Base-by-base conservation (phyloP, 2,329 filamentous ascomycete species). In the Calonectria ilicicola region DNA sequence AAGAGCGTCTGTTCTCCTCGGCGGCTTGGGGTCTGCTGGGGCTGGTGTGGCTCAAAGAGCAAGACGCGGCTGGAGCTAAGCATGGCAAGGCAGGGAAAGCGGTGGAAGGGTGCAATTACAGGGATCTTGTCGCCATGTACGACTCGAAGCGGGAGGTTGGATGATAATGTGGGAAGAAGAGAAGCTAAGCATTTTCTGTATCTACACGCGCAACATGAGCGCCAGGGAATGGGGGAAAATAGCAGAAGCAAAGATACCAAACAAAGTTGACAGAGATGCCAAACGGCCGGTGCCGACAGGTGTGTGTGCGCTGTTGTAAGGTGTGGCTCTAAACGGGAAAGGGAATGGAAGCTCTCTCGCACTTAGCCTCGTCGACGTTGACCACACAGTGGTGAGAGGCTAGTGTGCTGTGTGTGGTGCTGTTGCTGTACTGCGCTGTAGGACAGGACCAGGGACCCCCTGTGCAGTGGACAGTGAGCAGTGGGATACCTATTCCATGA, bases 1-100 rank as follows among this genome's bases (percentile, higher is more conserved):
- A 53, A 72, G 64, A 71, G 67, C 53, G 65, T 64, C 64, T 69
- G 32, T 58, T 72, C 66, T 74, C 51, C 69, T 74, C 69, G 72
- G 72, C 72, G 72, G 72, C 69, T 66, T 69, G 72, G 46, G 69
- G 58, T 62, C 65, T 64, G 46, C 69, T 62, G 69, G 72, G 72
- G 69, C 65, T 64, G 21, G 69, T 66, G 65, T 74, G 65, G 72
- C 62, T 69, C 56, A 72, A 63, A 65, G 65, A 69, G 62, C 58
- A 62, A 64, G 42, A 65, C 49, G 68, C 65, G 69, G 65, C 70
- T 74, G 72, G 69, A 68, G 62, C 58, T 65, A n/a, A 15, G 42
- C 42, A 46, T 29, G 32, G 51, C 51, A 38, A 14, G 62, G 69
- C 65, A 74, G 69, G 65, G 58, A 69, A 64, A 60, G 60, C 63